Evolutionary conservation across 108 stramenopile genomes (phyloP).

Genomic region (Aureococcus anophagefferens): DNA sequence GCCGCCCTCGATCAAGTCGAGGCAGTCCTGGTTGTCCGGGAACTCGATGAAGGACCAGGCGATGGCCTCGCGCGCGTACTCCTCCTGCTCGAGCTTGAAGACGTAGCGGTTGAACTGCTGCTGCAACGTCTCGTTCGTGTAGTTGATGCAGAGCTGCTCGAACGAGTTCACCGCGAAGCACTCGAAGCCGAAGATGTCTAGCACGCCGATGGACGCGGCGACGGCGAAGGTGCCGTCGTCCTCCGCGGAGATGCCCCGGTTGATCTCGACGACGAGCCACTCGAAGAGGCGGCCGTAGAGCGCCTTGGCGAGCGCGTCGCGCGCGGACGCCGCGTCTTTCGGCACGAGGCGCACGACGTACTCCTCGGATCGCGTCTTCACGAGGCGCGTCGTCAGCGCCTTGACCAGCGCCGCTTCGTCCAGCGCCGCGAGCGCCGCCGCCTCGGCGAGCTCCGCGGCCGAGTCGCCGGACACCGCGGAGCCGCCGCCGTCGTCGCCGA

Average conservation of each 20-base stretch:
- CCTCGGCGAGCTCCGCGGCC: not conserved
- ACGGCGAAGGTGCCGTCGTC: not conserved
- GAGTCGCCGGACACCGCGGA: not conserved
- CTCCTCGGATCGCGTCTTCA: not conserved
- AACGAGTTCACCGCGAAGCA: constrained; percentile 54
- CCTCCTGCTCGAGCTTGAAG: constrained; percentile 71
- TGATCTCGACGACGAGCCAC: constrained; percentile 26
- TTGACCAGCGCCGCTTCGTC: not conserved
- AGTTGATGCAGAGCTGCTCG: constrained; percentile 94
- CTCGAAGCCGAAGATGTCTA: constrained; percentile 29
- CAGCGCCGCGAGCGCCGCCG: constrained; percentile 12
- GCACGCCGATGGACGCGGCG: constrained; percentile 9
- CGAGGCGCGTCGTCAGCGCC: not conserved
- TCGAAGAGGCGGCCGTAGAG: constrained; percentile 30
- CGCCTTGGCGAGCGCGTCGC: constrained; percentile 31
- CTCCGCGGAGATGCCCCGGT: not conserved
- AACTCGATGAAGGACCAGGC: constrained; percentile 66
- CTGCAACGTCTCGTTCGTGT: constrained; percentile 82
- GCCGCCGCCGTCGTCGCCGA: constrained; percentile 8
- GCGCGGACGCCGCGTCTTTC: constrained; percentile 9
- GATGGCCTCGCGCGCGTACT: constrained; percentile 69
- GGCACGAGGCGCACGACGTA: not conserved
- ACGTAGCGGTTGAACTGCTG: constrained; percentile 83
- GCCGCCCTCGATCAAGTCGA: constrained; percentile 72
- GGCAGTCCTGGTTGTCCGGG: constrained; percentile 44